Evolutionary conservation across 177 flowering plant genomes (phyloP).

Genomic region (Tripterygium wilfordii): DNA sequence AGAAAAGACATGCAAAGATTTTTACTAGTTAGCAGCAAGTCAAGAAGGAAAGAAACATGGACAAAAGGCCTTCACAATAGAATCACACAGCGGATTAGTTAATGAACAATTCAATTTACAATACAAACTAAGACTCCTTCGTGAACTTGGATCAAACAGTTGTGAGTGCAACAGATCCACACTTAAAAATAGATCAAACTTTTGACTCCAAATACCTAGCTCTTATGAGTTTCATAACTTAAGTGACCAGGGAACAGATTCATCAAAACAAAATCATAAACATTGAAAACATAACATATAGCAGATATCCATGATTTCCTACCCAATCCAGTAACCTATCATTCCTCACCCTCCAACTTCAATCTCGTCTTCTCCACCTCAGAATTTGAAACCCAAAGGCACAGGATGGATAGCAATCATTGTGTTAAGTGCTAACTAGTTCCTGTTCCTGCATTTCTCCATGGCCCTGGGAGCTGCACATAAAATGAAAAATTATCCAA

Average conservation of each 20-base stretch:
- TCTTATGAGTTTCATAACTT: slow-evolving; percentile 2
- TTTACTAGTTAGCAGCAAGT: too few species aligned
- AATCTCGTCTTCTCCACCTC: neutral
- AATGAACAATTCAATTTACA: slow-evolving; percentile 18
- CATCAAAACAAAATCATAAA: slow-evolving; percentile 8
- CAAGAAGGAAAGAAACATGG: too few species aligned
- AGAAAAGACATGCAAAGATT: too few species aligned
- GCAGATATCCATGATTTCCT: slow-evolving; percentile 11
- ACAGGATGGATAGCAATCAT: slow-evolving; percentile 19
- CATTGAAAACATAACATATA: slow-evolving; percentile 1
- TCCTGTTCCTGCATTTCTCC: slow-evolving; percentile 62
- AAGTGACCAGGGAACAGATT: slow-evolving; percentile 4
- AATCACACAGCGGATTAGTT: slow-evolving; percentile 6
- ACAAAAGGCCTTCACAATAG: slow-evolving; percentile 6
- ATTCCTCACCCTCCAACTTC: neutral
- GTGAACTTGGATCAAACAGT: too few species aligned
- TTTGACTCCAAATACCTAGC: too few species aligned
- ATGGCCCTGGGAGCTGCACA: slow-evolving; percentile 69
- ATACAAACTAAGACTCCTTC: slow-evolving; percentile 13
- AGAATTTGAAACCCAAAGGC: slow-evolving; percentile 1
- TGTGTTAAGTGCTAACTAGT: slow-evolving; percentile 27
- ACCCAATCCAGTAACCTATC: slow-evolving; percentile 11
- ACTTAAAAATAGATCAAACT: too few species aligned
- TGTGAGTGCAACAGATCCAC: too few species aligned
- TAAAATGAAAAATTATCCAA: neutral